Percentiles rank a stretch among this genome's conserved stretches.
These are phyloP conservation scores for Tetrahymena thermophila DNA, from an alignment of 73 alveolate genomes.

Conservation along the genomic window DNA sequence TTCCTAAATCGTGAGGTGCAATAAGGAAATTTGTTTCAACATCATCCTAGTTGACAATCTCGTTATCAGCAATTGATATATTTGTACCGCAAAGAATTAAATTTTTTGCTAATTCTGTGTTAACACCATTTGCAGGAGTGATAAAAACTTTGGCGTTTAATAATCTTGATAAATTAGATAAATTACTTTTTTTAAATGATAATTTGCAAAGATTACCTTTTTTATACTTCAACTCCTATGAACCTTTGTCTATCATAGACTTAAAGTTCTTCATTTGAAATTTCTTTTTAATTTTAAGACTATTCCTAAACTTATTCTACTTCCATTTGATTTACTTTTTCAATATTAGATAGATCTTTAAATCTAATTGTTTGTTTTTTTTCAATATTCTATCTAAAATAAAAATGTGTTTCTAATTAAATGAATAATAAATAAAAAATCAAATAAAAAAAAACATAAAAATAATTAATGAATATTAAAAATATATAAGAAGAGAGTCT, in stretches of 20 bases:
- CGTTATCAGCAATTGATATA: constrained; percentile 7
- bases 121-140: constrained; percentile 17
- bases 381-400: not conserved
- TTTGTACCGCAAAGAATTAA: constrained; percentile 32
- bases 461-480: too few species aligned
- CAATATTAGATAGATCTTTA: not conserved
- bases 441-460: not conserved
- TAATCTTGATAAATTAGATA: not conserved
- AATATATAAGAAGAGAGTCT: not conserved
- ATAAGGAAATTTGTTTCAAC: constrained; percentile 20
- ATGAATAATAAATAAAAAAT: not conserved
- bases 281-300: not conserved
- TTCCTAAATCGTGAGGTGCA: constrained; percentile 3
- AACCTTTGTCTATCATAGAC: constrained; percentile 7
- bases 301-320: not conserved
- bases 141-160: constrained; percentile 14
- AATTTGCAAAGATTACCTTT: not conserved
- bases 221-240: constrained; percentile 7
- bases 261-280: not conserved
- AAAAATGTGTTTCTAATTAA: not conserved
- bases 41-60: not conserved
- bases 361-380: not conserved
- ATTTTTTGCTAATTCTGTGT: constrained; percentile 32
- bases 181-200: not conserved
- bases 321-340: not conserved